Evolutionary conservation across 768 basidiomycete species (phyloP).

Genomic region (Chalciporus chontae): DNA sequence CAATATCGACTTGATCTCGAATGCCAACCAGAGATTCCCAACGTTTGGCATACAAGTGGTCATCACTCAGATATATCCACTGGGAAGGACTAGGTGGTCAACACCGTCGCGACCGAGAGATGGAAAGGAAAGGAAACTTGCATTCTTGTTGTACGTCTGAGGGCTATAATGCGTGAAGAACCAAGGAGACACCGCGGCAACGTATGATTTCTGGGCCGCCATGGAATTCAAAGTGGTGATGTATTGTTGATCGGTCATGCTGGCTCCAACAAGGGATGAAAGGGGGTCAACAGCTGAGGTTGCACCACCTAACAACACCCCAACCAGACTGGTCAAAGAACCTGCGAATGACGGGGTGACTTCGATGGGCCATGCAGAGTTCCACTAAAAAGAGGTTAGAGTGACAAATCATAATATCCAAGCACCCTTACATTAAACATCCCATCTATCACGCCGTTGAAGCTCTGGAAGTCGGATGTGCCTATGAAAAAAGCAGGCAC

Average conservation of each 20-base stretch:
- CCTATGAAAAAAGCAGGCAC: constrained; percentile 70
- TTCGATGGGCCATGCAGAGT: constrained; percentile 74
- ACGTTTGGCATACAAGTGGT: constrained; percentile 61
- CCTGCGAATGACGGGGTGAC: constrained; percentile 35
- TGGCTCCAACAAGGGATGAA: constrained; percentile 40
- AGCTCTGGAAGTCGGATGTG: constrained; percentile 45
- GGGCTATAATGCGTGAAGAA: constrained; percentile 78
- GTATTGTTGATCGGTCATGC: constrained; percentile 53
- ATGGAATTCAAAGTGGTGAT: constrained; percentile 38
- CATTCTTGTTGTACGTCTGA: constrained; percentile 71
- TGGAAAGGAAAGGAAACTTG: constrained; percentile 26
- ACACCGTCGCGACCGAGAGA: neutral
- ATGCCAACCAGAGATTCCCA: constrained; percentile 63
- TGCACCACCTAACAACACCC: constrained; percentile 12
- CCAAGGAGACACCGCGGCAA: constrained; percentile 64
- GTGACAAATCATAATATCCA: constrained; percentile 6
- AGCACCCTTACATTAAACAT: constrained; percentile 49
- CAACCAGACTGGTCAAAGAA: constrained; percentile 9
- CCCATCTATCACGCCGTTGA: constrained; percentile 50
- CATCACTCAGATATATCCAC: constrained; percentile 66
- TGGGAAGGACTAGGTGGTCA: constrained; percentile 20
- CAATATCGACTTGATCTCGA: constrained; percentile 57
- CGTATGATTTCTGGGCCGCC: constrained; percentile 34
- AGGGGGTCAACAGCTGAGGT: constrained; percentile 26
- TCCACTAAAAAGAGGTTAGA: constrained; percentile 52